Percentiles rank a stretch among this genome's conserved stretches.
These are phyloP conservation scores for Echria macrotheca DNA, from an alignment of 495 filamentous ascomycete species.

Conservation along the genomic window DNA sequence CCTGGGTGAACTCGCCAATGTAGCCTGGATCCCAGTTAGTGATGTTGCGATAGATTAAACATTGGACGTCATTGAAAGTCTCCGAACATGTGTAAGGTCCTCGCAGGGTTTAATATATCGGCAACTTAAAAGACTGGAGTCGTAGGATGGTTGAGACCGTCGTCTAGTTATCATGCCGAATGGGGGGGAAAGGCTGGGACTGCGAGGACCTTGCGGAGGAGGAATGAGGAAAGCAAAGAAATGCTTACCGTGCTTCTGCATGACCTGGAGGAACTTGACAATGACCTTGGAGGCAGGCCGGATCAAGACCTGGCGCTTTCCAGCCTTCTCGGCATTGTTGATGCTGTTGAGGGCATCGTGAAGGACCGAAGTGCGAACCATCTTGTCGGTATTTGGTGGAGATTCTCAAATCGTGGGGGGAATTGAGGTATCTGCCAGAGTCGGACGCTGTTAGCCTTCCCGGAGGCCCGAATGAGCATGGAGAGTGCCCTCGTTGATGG, in stretches of 20 bases:
- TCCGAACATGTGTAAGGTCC: constrained; percentile 95
- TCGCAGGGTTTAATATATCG: constrained; percentile 69
- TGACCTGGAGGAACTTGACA: constrained; percentile 95
- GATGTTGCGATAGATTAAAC: constrained; percentile 89
- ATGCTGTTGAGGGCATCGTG: constrained; percentile 99
- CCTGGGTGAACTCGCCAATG: constrained; percentile 99
- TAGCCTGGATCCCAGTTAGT: constrained; percentile 78
- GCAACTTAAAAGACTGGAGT: constrained; percentile 98
- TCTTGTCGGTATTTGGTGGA: constrained; percentile 59
- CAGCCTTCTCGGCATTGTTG: constrained; percentile 99
- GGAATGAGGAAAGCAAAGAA: constrained; percentile 10
- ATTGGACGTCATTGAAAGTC: constrained; percentile 63
- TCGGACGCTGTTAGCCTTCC: constrained; percentile 68
- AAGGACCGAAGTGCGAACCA: constrained; percentile 97
- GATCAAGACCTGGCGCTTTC: constrained; percentile 97
- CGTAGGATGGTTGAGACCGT: constrained; percentile 74
- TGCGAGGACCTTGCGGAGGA: constrained; percentile 20
- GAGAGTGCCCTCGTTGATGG: constrained; percentile 75
- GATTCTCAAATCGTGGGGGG: constrained; percentile 73
- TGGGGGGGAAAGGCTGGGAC: not conserved
- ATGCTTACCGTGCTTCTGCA: constrained; percentile 97
- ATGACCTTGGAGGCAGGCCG: constrained; percentile 97
- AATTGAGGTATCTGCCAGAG: constrained; percentile 71
- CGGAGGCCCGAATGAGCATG: constrained; percentile 68
- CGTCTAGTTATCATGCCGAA: constrained; percentile 99